These are phyloP conservation scores for Hippophae tibetana DNA, from an alignment of 306 rosid species.

Conservation along the genomic window DNA sequence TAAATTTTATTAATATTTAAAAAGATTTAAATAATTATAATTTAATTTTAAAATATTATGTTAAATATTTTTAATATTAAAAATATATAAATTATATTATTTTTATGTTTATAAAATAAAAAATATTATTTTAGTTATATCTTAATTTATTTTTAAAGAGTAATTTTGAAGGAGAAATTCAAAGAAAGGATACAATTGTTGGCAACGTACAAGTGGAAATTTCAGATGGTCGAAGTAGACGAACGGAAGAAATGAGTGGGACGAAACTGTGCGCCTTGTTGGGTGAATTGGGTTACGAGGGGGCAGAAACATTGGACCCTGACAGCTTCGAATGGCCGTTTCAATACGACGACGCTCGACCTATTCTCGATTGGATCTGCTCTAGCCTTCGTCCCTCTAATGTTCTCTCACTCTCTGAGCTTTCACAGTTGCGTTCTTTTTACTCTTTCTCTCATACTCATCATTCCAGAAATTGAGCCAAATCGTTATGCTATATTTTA, in stretches of 20 bases:
- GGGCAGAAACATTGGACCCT: constrained; percentile 59
- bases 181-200: no score
- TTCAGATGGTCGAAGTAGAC: background rate
- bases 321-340: constrained; percentile 98
- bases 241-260: constrained; percentile 45
- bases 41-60: no score
- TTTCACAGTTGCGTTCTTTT: constrained; percentile 44
- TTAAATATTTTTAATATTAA: no score
- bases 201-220: background rate
- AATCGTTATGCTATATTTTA: background rate
- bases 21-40: no score
- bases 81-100: no score
- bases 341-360: constrained; percentile 81
- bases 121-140: no score
- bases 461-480: background rate
- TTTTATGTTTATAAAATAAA: no score
- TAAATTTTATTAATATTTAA: no score
- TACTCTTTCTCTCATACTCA: background rate
- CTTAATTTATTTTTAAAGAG: no score
- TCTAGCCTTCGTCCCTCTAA: constrained; percentile 86
- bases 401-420: constrained; percentile 71
- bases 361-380: constrained; percentile 87
- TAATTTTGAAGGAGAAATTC: no score
- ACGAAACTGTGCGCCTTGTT: constrained; percentile 50
- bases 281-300: constrained; percentile 61